Base-by-base conservation (phyloP, 768 basidiomycete genomes). In the Pleurotus tuber-regium region DNA sequence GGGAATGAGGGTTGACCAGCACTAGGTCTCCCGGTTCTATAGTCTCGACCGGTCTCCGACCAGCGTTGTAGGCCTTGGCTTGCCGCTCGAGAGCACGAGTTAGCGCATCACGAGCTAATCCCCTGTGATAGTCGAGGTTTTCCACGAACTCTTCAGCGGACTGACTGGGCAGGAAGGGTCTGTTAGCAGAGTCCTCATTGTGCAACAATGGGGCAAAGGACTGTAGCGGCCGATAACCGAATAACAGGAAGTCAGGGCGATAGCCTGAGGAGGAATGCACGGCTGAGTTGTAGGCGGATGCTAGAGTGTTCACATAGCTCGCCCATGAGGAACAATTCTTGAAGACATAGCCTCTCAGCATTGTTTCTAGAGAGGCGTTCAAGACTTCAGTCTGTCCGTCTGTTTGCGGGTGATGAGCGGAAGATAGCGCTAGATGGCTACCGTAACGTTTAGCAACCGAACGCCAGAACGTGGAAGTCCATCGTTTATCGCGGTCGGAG, bases 341-440 rank as follows among this genome's bases (percentile, higher is more conserved):
- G 1, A 48, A 55, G 1, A 65, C 63, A 31, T 63, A 70, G 0
- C 63, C 63, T 4, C 60, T 48, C 1, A 70, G 40, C 57, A 64
- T 65, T 26, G 60, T 57, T 53, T 69, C 65, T 1, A 69, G 54
- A 2, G 43, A 56, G 1, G 62, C 61, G 41, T 68, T 69, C 0
- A 66, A 33, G 10, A 60, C 51, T 57, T 72, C 63, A 0, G 63
- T 66, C 29, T 70, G 68, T 1, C 71, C 67, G 52, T 76, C 66
- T 0, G 69, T 64, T 53, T 74, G 70, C 0, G 70, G 72, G 50
- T 74, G 73, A 42, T 70, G 63, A 0, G 65, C 54, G 0, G 68
- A 67, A 1, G 71, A 64, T 0, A 70, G 41, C 3, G 53, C 55
- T 43, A 53, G 48, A 3, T 49, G 16, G 4, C 57, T 52, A 0